Percentiles rank a stretch among this genome's conserved stretches.
Conservation (phyloP, 257 asterid species). For the Pogostemon cablin region DNA sequence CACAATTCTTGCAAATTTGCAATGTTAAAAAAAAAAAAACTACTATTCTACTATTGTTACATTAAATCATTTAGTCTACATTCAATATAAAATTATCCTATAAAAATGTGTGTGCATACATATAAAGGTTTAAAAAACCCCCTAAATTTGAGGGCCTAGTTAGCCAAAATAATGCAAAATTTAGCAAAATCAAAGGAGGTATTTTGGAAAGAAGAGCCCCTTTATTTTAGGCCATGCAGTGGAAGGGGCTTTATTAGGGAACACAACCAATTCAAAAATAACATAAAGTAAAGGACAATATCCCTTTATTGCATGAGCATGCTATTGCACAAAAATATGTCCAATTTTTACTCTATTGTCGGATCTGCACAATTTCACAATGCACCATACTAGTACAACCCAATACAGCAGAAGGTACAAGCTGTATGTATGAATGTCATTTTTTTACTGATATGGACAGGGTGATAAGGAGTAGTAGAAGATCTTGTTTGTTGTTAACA, state of each 20-base stretch:
- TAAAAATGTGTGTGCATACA: no score
- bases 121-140: no score
- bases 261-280: constrained; percentile 37
- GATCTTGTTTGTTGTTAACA: constrained; percentile 5
- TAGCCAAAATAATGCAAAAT: constrained; percentile 21
- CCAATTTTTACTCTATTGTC: constrained; percentile 21
- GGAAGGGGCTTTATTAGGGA: constrained; percentile 46
- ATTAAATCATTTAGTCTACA: no score
- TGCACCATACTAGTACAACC: not conserved
- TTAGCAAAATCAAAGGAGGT: constrained; percentile 21
- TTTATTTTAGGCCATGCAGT: constrained; percentile 44
- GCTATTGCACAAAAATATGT: constrained; percentile 29
- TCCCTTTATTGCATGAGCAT: constrained; percentile 48
- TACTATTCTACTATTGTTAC: no score
- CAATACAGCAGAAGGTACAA: constrained; percentile 8
- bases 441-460: no score
- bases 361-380: not conserved
- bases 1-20: no score
- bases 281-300: constrained; percentile 37
- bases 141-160: constrained; percentile 30
- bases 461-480: not conserved
- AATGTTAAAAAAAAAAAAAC: no score
- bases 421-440: not conserved
- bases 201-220: constrained; percentile 45
- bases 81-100: no score